These are phyloP conservation scores for Eruca vesicaria DNA, from an alignment of 441 rosid genomes.

Conservation along the genomic window DNA sequence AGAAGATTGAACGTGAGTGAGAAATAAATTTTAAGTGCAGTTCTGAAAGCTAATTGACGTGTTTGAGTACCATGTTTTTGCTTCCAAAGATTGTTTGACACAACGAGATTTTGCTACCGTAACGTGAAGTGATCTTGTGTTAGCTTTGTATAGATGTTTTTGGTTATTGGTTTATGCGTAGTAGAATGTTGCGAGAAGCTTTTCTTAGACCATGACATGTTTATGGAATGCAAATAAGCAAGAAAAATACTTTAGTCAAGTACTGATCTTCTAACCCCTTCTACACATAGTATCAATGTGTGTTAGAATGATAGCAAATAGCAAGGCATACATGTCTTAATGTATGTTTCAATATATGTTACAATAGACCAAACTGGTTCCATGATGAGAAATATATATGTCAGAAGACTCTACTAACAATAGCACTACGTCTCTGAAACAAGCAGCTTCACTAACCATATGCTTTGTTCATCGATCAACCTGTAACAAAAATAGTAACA, in stretches of 20 bases:
- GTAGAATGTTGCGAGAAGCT: constrained; percentile 5
- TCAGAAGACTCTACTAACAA: constrained; percentile 18
- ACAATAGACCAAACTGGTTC: constrained; percentile 16
- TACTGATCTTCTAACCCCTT: too few species aligned
- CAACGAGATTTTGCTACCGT: constrained; percentile 12
- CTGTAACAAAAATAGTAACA: not conserved
- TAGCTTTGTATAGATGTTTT: constrained; percentile 3
- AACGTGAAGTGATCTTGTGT: not conserved
- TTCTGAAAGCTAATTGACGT: constrained; percentile 16
- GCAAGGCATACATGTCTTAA: not conserved
- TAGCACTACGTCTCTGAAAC: constrained; percentile 19
- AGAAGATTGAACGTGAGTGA: constrained; percentile 31
- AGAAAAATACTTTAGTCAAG: too few species aligned
- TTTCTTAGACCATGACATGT: not conserved
- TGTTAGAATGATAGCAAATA: not conserved
- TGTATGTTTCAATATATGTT: not conserved
- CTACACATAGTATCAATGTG: not conserved
- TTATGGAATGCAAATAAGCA: not conserved
- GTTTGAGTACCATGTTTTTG: constrained; percentile 14
- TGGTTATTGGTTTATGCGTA: not conserved
- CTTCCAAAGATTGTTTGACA: not conserved
- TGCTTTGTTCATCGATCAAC: constrained; percentile 9
- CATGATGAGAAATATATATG: constrained; percentile 7
- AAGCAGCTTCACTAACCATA: not conserved
- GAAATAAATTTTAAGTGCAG: not conserved